A percentile compares a stretch with the other conserved stretches of the same genome.
Evolutionary conservation across 2,329 filamentous ascomycete genomes (phyloP).

Genomic region (Pseudogymnoascus sp.): DNA sequence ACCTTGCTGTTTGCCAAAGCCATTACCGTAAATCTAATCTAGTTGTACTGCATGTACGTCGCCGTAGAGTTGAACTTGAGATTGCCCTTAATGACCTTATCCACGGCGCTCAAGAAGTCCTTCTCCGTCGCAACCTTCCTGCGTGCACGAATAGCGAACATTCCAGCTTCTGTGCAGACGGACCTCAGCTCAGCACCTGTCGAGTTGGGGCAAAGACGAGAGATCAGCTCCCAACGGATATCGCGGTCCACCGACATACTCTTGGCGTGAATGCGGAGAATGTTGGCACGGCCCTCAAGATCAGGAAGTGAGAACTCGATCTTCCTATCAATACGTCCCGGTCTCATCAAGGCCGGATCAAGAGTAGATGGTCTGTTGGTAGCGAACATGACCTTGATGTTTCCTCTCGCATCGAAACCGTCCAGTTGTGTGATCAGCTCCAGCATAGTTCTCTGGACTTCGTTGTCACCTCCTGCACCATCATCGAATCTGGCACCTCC

Average conservation of each 20-base stretch:
- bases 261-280: slow-evolving; percentile 97
- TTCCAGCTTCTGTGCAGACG: slow-evolving; percentile 95
- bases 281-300: slow-evolving; percentile 94
- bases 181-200: slow-evolving; percentile 93
- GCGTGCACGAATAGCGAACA: slow-evolving; percentile 92
- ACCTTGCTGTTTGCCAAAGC: slow-evolving; percentile 10
- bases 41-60: slow-evolving; percentile 99
- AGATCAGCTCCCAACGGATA: slow-evolving; percentile 98
- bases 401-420: slow-evolving; percentile 90
- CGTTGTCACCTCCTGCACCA: slow-evolving; percentile 92
- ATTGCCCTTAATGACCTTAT: slow-evolving; percentile 99
- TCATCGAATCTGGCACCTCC: slow-evolving; percentile 95
- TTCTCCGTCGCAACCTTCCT: slow-evolving; percentile 98
- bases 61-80: slow-evolving; percentile 99
- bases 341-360: slow-evolving; percentile 94
- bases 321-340: slow-evolving; percentile 95
- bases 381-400: slow-evolving; percentile 99
- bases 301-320: slow-evolving; percentile 98
- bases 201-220: slow-evolving; percentile 89
- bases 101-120: slow-evolving; percentile 94
- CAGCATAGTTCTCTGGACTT: slow-evolving; percentile 96
- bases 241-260: slow-evolving; percentile 99
- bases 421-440: slow-evolving; percentile 95
- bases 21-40: slow-evolving; percentile 30
- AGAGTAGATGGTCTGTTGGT: slow-evolving; percentile 94